Evolutionary conservation across 139 green algal genomes (phyloP).

Genomic region (Axilococcus clingmanii): DNA sequence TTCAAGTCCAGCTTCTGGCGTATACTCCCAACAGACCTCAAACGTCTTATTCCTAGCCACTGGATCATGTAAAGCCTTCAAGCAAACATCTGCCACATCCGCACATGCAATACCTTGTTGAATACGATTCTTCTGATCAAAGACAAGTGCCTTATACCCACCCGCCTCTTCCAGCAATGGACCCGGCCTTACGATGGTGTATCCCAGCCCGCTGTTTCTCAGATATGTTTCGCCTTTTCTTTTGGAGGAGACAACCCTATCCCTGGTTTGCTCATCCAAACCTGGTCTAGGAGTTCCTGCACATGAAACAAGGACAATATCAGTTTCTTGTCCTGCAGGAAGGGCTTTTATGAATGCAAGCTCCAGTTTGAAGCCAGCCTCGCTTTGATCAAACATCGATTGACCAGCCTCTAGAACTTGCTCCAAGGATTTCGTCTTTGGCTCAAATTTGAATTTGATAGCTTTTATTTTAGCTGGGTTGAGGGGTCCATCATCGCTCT

Average conservation of each 20-base stretch:
- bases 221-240: slow-evolving; percentile 71
- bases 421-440: slow-evolving; percentile 16
- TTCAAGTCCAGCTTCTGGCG: slow-evolving; percentile 37
- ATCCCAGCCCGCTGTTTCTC: slow-evolving; percentile 76
- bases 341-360: slow-evolving; percentile 76
- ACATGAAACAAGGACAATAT: slow-evolving; percentile 91
- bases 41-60: slow-evolving; percentile 95
- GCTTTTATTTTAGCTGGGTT: slow-evolving; percentile 16
- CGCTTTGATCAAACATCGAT: slow-evolving; percentile 12
- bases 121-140: slow-evolving; percentile 89
- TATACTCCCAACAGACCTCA: slow-evolving; percentile 86
- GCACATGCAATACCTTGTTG: slow-evolving; percentile 74
- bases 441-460: slow-evolving; percentile 48
- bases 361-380: slow-evolving; percentile 40
- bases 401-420: slow-evolving; percentile 21
- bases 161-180: slow-evolving; percentile 83
- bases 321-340: slow-evolving; percentile 66
- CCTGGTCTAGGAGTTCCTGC: slow-evolving; percentile 31
- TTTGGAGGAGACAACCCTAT: slow-evolving; percentile 50
- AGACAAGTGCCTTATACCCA: slow-evolving; percentile 92
- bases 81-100: slow-evolving; percentile 94
- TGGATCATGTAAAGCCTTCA: slow-evolving; percentile 68
- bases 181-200: slow-evolving; percentile 87
- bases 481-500: slow-evolving; percentile 21
- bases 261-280: slow-evolving; percentile 17